Conservation (phyloP, 1,139 yeast genomes). For the Lodderomyces parapsilosis region DNA sequence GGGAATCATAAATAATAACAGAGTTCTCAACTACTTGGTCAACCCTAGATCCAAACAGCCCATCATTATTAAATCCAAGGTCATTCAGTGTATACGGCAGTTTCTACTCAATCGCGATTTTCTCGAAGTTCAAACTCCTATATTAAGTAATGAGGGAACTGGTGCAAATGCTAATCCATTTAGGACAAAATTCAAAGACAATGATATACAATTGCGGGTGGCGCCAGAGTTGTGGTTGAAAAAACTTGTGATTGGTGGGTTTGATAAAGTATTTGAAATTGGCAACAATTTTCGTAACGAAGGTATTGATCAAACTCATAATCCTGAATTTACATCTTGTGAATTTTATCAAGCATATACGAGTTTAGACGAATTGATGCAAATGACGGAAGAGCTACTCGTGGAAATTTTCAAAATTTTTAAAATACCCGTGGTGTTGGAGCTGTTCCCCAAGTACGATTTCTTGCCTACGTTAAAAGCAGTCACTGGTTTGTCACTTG, state of each 20-base stretch:
- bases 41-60: constrained; percentile 48
- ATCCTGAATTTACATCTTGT: constrained; percentile 93
- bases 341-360: constrained; percentile 89
- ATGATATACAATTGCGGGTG: constrained; percentile 62
- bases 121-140: constrained; percentile 86
- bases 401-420: constrained; percentile 29
- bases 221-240: constrained; percentile 97
- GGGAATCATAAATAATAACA: constrained; percentile 59
- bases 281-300: constrained; percentile 88
- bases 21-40: constrained; percentile 75
- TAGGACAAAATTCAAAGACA: constrained; percentile 49
- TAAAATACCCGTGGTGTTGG: constrained; percentile 4
- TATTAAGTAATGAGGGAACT: constrained; percentile 65
- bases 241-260: constrained; percentile 75
- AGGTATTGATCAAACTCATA: constrained; percentile 89
- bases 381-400: constrained; percentile 60
- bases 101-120: constrained; percentile 60
- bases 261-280: constrained; percentile 82
- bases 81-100: constrained; percentile 54
- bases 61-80: constrained; percentile 52
- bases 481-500: constrained; percentile 42
- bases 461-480: constrained; percentile 57
- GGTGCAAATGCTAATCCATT: constrained; percentile 94
- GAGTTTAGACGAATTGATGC: constrained; percentile 64
- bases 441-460: constrained; percentile 47